Percentiles rank a stretch among this genome's conserved stretches.
Evolutionary conservation across 345 rosid genomes (phyloP).

Genomic region (Dimocarpus longan): DNA sequence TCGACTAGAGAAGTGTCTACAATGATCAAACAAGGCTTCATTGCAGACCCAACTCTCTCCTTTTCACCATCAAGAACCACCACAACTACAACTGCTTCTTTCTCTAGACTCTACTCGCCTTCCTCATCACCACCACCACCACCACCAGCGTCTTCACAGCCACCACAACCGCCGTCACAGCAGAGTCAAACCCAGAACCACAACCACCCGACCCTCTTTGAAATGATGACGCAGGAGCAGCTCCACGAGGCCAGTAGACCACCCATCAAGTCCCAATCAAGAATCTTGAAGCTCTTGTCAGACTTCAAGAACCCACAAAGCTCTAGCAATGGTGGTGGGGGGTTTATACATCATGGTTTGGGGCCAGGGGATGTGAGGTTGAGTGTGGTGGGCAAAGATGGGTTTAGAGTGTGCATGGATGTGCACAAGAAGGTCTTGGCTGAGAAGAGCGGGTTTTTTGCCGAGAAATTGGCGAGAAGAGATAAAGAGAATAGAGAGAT

Average conservation of each 20-base stretch:
- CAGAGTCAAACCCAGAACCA: conserved; percentile 1
- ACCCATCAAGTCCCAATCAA: conserved; percentile 56
- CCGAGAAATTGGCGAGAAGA: conserved; percentile 62
- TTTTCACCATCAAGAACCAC: conserved; percentile 63
- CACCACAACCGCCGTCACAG: conserved; percentile 17
- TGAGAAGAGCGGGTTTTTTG: conserved; percentile 81
- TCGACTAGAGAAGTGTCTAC: conserved; percentile 78
- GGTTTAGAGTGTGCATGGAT: conserved; percentile 68
- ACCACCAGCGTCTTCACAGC: conserved; percentile 18
- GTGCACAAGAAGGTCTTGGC: conserved; percentile 70
- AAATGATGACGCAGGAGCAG: conserved; percentile 95
- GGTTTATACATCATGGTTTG: conserved; percentile 21
- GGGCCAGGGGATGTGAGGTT: conserved; percentile 84
- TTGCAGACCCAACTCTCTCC: conserved; percentile 65
- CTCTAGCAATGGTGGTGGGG: conserved; percentile 13
- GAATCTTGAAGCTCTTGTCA: conserved; percentile 56
- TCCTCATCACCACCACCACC: conserved; percentile 47
- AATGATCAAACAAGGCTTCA: conserved; percentile 82
- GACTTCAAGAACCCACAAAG: conserved; percentile 49
- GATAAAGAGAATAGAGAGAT: conserved; percentile 43
- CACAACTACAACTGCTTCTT: conserved; percentile 2
- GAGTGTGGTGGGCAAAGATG: conserved; percentile 74
- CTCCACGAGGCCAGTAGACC: conserved; percentile 47
- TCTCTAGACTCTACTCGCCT: conserved; percentile 39
- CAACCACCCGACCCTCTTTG: conserved; percentile 52